Evolutionary conservation across 2,329 filamentous ascomycete genomes (phyloP).

Genomic region (Chaetomium globosum): DNA sequence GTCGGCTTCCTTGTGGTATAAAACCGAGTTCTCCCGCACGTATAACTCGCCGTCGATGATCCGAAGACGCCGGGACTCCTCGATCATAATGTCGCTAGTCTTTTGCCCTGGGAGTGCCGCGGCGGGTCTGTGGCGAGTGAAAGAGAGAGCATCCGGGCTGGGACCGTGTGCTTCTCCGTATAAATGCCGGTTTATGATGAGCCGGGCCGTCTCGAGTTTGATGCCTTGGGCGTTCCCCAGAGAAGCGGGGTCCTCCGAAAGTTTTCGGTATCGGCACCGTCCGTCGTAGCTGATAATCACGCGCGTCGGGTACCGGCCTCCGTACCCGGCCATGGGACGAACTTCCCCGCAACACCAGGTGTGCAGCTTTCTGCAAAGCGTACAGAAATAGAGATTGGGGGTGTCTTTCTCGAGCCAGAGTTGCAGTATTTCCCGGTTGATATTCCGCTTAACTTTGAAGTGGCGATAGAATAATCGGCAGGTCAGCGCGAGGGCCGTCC

Average conservation of each 20-base stretch:
- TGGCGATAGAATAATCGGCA: background rate
- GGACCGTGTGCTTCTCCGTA: background rate
- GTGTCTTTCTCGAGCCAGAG: background rate
- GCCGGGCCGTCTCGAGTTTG: background rate
- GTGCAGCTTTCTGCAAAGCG: background rate
- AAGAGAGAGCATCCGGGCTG: background rate
- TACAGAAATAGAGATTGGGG: background rate
- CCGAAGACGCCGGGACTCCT: background rate
- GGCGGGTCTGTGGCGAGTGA: background rate
- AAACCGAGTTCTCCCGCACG: background rate
- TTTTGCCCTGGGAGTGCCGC: background rate
- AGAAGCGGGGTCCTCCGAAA: background rate
- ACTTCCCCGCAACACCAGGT: background rate
- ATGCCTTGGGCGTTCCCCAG: background rate
- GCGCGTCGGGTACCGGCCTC: background rate
- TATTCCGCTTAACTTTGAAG: background rate
- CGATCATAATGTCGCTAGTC: background rate
- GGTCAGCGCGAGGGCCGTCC: background rate
- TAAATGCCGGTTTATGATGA: background rate
- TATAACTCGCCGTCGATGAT: background rate
- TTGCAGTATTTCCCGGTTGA: background rate
- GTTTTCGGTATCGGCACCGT: background rate
- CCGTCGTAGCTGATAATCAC: background rate
- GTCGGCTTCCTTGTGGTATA: background rate
- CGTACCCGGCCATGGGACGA: background rate